Evolutionary conservation across 2,329 filamentous ascomycete genomes (phyloP), one percentile per base, ranked within the genome.

Genomic region (Hypoxylon sp.): DNA sequence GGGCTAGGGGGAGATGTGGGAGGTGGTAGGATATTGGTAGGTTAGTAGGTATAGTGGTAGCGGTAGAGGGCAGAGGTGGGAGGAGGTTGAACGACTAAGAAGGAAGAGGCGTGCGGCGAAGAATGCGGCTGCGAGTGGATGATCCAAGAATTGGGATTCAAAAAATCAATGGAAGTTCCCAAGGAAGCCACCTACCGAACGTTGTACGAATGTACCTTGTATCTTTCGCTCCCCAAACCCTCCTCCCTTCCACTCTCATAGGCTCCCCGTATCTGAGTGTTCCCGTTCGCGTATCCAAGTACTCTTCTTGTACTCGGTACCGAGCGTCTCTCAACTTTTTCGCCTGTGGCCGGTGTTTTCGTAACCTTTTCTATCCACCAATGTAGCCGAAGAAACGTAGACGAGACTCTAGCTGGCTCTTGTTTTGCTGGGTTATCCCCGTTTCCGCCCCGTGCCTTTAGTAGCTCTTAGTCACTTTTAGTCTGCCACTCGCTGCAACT

Each of bases 61-160:
- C 10, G 37, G 51, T 47, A n/a, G 50, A 34, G 32, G 47, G 52
- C 48, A 52, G 50, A 37, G 30, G 50, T 41, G 46, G 43, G 26
- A 53, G 55, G 60, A 67, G 57, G 64, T 67, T 67, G 61, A 64
- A 44, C 30, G 58, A 59, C 61, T 52, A 62, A 52, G 62, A 60
- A 68, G 60, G 67, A 66, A 65, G 64, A 67, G 66, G 66, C 66
- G 58, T 67, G 65, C 62, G 65, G 65, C 65, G 65, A 67, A 67
- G 65, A 67, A 65, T 65, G 62, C 62, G 65, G 62, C 62, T 65
- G 39, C 65, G 65, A 67, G 62, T 67, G 65, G 65, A 62, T 54
- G 58, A 57, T 64, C 60, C 64, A 67, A 59, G 54, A 47, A 60
- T 19, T 58, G 30, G 30, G 34, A 49, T 53, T 65, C 44, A 46